Base-by-base conservation (phyloP, 2,329 filamentous ascomycete species). In the Periconia sp. region DNA sequence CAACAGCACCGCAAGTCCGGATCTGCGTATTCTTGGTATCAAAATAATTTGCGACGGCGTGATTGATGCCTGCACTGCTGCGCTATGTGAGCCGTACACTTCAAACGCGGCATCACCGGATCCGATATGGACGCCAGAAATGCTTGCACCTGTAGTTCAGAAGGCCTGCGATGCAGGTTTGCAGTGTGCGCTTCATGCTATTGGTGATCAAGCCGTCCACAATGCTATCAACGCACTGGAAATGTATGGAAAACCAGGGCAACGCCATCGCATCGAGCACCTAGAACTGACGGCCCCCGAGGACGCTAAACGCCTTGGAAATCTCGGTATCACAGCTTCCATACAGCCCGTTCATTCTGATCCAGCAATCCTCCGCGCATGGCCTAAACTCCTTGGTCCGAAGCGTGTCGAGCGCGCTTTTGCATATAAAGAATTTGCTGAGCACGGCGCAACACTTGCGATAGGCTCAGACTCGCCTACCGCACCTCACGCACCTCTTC, bases 311-410 rank as follows among this genome's bases (percentile, higher is more conserved):
- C 71, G 83, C 1, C 74, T 87, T 0, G 83, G 82, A 5, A 57
- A 69, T 17, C 68, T 84, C 4, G 81, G 83, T 35, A 84, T 87
- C 65, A 96, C 90, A 42, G 92, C 95, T 46, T 88, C 88, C 43
- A 95, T 96, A 53, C 89, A 96, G 74, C 94, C 91, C 16, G 95
- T 95, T 73, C 95, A 91, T 69, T 88, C 91, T 54, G 91, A 96
- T 62, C 84, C 84, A 0, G 80, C 82, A 0, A 83, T 85, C 41
- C 68, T 86, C 3, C 71, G 76, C 19, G 82, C 81, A 0, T 87
- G 84, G 81, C 81, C 81, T 0, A 67, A 72, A 6, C 73, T 86
- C 12, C 66, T 87, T 4, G 83, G 81, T 1, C 56, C 64, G 1
- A 67, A 76, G 12, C 73, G 82, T 1, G 80, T 82, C 66, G 72